These are phyloP conservation scores for Eremothecium coryli DNA, from an alignment of 1,139 yeast genomes.

Conservation along the genomic window DNA sequence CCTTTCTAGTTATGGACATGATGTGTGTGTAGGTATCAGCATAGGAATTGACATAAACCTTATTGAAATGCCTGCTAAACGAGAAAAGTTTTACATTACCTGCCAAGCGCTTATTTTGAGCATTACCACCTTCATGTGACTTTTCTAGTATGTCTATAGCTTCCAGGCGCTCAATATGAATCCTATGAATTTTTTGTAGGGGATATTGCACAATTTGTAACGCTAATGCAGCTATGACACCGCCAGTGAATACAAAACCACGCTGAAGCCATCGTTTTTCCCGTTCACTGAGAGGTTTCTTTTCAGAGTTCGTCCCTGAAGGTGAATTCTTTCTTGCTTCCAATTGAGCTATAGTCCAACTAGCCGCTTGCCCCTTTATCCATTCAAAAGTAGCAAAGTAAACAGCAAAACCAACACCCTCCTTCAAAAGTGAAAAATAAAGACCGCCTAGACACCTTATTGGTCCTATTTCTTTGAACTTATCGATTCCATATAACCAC, in stretches of 20 bases:
- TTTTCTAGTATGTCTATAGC: conserved; percentile 62
- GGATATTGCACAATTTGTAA: conserved; percentile 79
- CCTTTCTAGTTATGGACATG: conserved; percentile 39
- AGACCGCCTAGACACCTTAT: conserved; percentile 88
- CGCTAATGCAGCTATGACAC: conserved; percentile 77
- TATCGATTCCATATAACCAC: conserved; percentile 67
- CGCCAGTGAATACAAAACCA: conserved; percentile 71
- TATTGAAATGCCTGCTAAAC: conserved; percentile 15
- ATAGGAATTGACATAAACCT: conserved; percentile 53
- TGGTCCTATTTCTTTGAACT: conserved; percentile 64
- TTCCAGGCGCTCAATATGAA: conserved; percentile 72
- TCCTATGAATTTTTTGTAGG: conserved; percentile 63
- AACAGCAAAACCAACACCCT: conserved; percentile 75
- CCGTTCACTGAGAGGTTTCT: conserved; percentile 15
- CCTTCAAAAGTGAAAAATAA: conserved; percentile 65
- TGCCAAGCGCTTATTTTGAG: conserved; percentile 10
- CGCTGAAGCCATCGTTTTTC: conserved; percentile 47
- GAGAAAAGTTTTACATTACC: conserved; percentile 15
- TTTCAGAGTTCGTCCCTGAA: conserved; percentile 19
- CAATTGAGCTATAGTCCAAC: conserved; percentile 34
- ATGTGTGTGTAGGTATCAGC: conserved; percentile 61
- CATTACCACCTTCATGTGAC: conserved; percentile 20
- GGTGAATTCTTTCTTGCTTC: conserved; percentile 15
- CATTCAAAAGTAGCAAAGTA: conserved; percentile 80
- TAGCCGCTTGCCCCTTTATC: conserved; percentile 61